phyloP scores from a whole-genome alignment of 2,329 filamentous ascomycete species.

The Scedosporium minutisporum region DNA sequence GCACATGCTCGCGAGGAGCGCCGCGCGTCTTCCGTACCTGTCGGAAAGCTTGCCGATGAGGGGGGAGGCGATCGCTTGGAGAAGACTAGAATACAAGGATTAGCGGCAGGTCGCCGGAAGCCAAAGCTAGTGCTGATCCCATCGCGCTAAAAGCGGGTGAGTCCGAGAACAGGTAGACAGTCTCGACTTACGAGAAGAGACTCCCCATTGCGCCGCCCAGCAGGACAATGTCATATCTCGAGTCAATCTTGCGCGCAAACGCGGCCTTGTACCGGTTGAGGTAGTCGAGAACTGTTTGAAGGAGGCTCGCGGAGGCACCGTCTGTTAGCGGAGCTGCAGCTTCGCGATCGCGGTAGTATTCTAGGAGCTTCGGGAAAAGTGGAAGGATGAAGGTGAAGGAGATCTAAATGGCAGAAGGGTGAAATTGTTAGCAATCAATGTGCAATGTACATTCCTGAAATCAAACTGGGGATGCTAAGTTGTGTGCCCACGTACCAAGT shows the following conservation, averaged over 20 bases:
- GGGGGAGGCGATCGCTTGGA: constrained; percentile 87
- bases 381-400: constrained; percentile 98
- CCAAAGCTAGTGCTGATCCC: background rate
- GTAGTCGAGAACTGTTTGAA: constrained; percentile 69
- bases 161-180: background rate
- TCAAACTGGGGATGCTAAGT: background rate
- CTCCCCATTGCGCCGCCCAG: constrained; percentile 89
- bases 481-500: constrained; percentile 54
- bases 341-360: constrained; percentile 89
- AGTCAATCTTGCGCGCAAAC: constrained; percentile 87
- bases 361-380: constrained; percentile 86
- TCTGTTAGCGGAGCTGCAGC: constrained; percentile 34
- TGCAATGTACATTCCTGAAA: background rate
- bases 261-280: constrained; percentile 92
- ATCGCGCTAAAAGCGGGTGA: background rate
- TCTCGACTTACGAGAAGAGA: constrained; percentile 56
- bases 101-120: background rate
- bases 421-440: background rate
- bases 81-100: constrained; percentile 44
- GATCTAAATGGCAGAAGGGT: constrained; percentile 46
- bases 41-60: constrained; percentile 86
- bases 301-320: constrained; percentile 50
- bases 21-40: constrained; percentile 74
- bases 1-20: constrained; percentile 81
- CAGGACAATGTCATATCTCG: constrained; percentile 92